Conservation (phyloP, 768 basidiomycete genomes). For the Lentinula edodes region DNA sequence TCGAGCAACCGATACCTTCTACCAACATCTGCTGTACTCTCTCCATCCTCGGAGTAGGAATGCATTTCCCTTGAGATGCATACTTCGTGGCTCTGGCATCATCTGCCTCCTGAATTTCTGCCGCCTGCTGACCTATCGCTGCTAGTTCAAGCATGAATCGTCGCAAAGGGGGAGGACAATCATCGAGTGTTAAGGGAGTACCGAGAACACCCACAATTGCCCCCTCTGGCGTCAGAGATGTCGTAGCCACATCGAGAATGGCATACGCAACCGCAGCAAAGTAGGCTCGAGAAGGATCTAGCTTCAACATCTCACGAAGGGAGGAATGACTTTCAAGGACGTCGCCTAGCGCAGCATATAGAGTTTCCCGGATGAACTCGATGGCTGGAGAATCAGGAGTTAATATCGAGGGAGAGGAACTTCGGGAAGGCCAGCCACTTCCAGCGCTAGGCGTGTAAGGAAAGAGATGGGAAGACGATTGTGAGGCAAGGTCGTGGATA, state of each 20-base stretch:
- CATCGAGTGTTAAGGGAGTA: slow-evolving; percentile 43
- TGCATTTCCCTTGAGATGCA: slow-evolving; percentile 27
- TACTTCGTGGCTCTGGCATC: slow-evolving; percentile 41
- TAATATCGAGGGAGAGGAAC: slow-evolving; percentile 34
- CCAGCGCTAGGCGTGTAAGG: slow-evolving; percentile 14
- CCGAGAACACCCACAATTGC: slow-evolving; percentile 56
- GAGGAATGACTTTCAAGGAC: slow-evolving; percentile 50
- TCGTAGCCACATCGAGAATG: slow-evolving; percentile 61
- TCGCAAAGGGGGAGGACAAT: slow-evolving; percentile 57
- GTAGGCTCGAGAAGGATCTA: slow-evolving; percentile 70
- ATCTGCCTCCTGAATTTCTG: slow-evolving; percentile 49
- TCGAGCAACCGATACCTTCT: slow-evolving; percentile 47
- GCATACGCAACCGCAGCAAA: slow-evolving; percentile 72
- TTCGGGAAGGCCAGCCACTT: slow-evolving; percentile 15
- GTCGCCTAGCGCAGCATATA: slow-evolving; percentile 77
- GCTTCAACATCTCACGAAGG: slow-evolving; percentile 50
- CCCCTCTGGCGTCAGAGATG: slow-evolving; percentile 42
- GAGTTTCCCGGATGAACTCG: slow-evolving; percentile 78
- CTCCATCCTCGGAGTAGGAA: slow-evolving; percentile 47
- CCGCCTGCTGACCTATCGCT: slow-evolving; percentile 46
- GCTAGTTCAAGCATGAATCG: slow-evolving; percentile 69
- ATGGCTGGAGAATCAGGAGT: slow-evolving; percentile 55
- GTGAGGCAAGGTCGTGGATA: slow-evolving; percentile 17
- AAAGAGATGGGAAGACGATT: slow-evolving; percentile 22
- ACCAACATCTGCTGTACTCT: slow-evolving; percentile 52